Evolutionary conservation across 805 yeast species (phyloP).

Genomic region (Saccharomycopsis microspora): DNA sequence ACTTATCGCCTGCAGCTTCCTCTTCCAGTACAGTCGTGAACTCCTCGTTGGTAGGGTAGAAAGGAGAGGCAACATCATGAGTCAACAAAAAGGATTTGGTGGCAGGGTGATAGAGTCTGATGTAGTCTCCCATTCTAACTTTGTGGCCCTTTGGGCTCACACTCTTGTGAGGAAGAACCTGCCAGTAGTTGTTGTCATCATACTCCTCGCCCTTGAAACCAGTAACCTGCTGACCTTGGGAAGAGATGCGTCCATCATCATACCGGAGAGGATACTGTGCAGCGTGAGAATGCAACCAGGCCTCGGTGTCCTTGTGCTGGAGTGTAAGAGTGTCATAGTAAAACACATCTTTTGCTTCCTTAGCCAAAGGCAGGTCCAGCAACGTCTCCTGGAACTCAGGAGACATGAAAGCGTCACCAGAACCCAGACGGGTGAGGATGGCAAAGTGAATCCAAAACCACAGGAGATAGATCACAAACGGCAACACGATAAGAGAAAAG

Average conservation of each 20-base stretch:
- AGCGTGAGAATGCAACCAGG: conserved; percentile 74
- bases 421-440: conserved; percentile 76
- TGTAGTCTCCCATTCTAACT: conserved; percentile 57
- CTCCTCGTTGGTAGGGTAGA: conserved; percentile 87
- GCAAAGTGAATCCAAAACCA: conserved; percentile 92
- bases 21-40: conserved; percentile 65
- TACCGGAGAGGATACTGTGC: conserved; percentile 76
- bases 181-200: conserved; percentile 72
- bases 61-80: conserved; percentile 95
- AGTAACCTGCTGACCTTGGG: conserved; percentile 92
- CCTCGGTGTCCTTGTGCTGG: conserved; percentile 69
- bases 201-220: conserved; percentile 30
- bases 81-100: conserved; percentile 75
- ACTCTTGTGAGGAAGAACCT: conserved; percentile 54
- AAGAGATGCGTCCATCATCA: conserved; percentile 91
- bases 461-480: conserved; percentile 68
- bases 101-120: conserved; percentile 71
- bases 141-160: conserved; percentile 34
- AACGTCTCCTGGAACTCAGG: conserved; percentile 88
- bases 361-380: conserved; percentile 70
- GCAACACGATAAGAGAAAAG: conserved; percentile 61
- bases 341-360: conserved; percentile 57
- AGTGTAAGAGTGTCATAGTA: conserved; percentile 69
- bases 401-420: conserved; percentile 95
- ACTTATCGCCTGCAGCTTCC: conserved; percentile 40